Evolutionary conservation across 1,284 basidiomycete genomes (phyloP).

Genomic region (Trichosporon ovoides): DNA sequence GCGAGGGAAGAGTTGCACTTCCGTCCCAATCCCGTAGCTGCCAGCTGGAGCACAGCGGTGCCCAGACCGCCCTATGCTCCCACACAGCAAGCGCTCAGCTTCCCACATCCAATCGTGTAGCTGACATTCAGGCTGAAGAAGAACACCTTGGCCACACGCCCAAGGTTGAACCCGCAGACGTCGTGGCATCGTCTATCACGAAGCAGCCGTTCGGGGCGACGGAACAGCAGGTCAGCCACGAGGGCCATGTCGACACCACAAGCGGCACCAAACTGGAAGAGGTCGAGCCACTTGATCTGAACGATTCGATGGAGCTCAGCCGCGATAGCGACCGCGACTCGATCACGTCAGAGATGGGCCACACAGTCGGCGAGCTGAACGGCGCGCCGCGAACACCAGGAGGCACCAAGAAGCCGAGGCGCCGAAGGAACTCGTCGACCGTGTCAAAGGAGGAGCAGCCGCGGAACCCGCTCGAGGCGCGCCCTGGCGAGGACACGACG

Average conservation of each 20-base stretch:
- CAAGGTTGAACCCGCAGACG: background rate
- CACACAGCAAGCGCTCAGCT: background rate
- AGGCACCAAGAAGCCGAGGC: background rate
- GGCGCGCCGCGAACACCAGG: background rate
- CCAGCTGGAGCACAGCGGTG: too few species aligned
- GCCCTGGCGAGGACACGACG: slow-evolving; percentile 23
- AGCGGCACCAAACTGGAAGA: slow-evolving; percentile 21
- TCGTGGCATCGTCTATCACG: slow-evolving; percentile 22
- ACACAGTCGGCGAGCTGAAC: background rate
- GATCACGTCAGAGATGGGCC: background rate
- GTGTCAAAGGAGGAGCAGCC: slow-evolving; percentile 12
- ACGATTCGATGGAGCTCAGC: slow-evolving; percentile 19
- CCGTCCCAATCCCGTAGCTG: too few species aligned
- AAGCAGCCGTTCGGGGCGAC: slow-evolving; percentile 46
- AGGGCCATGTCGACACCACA: slow-evolving; percentile 16
- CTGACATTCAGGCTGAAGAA: slow-evolving; percentile 10
- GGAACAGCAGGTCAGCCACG: slow-evolving; percentile 27
- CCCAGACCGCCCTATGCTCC: too few species aligned
- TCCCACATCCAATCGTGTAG: background rate
- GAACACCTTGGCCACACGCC: background rate
- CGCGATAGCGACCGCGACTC: slow-evolving; percentile 4
- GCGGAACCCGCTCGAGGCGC: slow-evolving; percentile 38
- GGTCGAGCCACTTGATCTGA: slow-evolving; percentile 48
- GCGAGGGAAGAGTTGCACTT: too few species aligned
- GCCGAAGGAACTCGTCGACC: slow-evolving; percentile 5